Evolutionary conservation across 176 grass and related monocot species (phyloP).

Genomic region (Melocanna baccifera): DNA sequence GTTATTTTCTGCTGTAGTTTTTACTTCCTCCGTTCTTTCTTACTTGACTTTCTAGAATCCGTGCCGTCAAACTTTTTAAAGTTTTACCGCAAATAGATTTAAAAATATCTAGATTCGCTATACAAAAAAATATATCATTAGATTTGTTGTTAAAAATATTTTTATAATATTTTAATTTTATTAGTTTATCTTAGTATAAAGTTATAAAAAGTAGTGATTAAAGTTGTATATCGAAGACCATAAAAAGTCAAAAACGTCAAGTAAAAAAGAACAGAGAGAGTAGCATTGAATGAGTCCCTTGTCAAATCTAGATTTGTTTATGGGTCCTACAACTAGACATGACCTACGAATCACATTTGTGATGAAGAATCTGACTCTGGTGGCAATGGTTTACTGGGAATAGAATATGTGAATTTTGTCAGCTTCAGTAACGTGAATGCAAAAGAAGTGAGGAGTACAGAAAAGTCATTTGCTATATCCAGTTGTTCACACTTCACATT

Average conservation of each 20-base stretch:
- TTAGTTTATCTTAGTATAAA: too few relatives aligned
- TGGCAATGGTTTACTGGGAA: neutral
- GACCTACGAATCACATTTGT: neutral
- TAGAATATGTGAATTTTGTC: slow-evolving; percentile 5
- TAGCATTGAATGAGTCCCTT: neutral
- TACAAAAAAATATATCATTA: too few relatives aligned
- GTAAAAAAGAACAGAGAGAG: too few relatives aligned
- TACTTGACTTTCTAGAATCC: too few relatives aligned
- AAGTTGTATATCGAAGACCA: too few relatives aligned
- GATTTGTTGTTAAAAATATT: too few relatives aligned
- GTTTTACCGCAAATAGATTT: too few relatives aligned
- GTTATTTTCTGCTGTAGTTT: neutral
- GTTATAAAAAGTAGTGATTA: too few relatives aligned
- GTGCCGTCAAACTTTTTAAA: too few relatives aligned
- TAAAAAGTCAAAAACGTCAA: too few relatives aligned
- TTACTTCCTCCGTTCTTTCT: neutral
- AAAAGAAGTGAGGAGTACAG: neutral
- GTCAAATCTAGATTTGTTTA: slow-evolving; percentile 22
- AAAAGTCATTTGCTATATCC: slow-evolving; percentile 4
- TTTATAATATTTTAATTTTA: too few relatives aligned
- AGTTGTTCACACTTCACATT: neutral
- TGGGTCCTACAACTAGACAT: neutral
- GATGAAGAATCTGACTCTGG: neutral
- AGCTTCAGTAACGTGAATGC: neutral
- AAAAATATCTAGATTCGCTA: too few relatives aligned